Conservation (phyloP, 768 basidiomycete species). For the Dacryopinax primogenitus region DNA sequence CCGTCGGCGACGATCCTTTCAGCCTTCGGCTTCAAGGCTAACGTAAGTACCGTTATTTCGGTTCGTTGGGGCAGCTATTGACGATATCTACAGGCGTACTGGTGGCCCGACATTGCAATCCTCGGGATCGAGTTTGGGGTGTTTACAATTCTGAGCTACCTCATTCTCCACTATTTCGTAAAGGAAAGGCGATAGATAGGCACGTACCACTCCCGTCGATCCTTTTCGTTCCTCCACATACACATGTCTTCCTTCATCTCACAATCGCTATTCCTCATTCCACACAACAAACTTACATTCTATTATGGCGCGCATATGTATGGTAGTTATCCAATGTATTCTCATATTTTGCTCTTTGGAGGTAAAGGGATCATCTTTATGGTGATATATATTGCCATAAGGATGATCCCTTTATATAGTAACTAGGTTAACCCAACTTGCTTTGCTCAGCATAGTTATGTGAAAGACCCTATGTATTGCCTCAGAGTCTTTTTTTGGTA, state of each 20-base stretch:
- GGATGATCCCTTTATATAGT: too few species aligned
- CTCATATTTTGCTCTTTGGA: neutral
- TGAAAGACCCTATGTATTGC: too few species aligned
- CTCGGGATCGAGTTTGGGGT: conserved; percentile 74
- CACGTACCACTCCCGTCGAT: neutral
- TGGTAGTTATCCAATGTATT: neutral
- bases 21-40: conserved; percentile 81
- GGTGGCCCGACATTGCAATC: conserved; percentile 92
- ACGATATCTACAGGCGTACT: conserved; percentile 55
- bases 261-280: neutral
- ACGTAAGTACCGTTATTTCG: conserved; percentile 35
- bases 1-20: conserved; percentile 93
- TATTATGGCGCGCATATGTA: conserved; percentile 1
- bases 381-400: neutral
- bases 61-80: conserved; percentile 9
- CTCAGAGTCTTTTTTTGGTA: too few species aligned
- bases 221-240: neutral
- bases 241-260: neutral
- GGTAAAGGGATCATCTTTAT: neutral
- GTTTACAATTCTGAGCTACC: conserved; percentile 64
- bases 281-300: neutral
- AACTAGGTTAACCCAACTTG: too few species aligned
- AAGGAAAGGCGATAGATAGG: conserved; percentile 49
- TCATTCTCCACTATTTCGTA: conserved; percentile 76
- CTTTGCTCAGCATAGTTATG: too few species aligned